phyloP scores from a whole-genome alignment of 208 protist genomes.

The Leishmania amazonensis region DNA sequence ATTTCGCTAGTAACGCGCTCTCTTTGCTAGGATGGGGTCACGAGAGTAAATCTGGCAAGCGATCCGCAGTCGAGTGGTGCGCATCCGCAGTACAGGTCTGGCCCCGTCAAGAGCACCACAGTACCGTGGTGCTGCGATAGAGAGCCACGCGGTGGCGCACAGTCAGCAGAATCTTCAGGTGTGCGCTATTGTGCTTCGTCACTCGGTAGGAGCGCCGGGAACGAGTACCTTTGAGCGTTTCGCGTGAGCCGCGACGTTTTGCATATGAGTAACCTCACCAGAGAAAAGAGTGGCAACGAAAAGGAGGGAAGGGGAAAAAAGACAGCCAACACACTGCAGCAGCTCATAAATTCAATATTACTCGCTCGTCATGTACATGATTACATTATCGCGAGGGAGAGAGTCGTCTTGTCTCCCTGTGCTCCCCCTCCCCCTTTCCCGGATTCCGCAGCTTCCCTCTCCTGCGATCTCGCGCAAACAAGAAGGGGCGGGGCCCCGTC shows the following conservation, averaged over 20 bases:
- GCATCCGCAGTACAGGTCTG: not conserved
- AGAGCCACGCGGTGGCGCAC: not conserved
- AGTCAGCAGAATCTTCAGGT: not conserved
- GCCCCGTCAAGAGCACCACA: not conserved
- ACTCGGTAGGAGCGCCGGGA: not conserved
- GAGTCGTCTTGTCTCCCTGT: not conserved
- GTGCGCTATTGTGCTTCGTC: not conserved
- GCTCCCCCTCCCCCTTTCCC: not conserved
- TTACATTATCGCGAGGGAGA: not conserved
- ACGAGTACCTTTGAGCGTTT: not conserved
- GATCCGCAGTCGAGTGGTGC: not conserved
- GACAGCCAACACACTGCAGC: not conserved
- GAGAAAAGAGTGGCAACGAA: too few relatives aligned
- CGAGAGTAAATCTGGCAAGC: not conserved
- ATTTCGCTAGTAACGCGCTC: not conserved
- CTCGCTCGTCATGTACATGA: not conserved
- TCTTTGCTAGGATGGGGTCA: not conserved
- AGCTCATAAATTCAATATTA: not conserved
- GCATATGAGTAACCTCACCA: not conserved
- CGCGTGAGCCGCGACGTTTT: not conserved
- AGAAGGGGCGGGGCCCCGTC: not conserved
- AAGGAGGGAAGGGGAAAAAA: not conserved
- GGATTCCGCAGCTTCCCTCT: not conserved
- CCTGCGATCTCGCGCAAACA: not conserved
- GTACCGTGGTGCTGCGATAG: not conserved